Conservation (phyloP, 2,329 filamentous ascomycete species). For the Ophiostoma populinum region DNA sequence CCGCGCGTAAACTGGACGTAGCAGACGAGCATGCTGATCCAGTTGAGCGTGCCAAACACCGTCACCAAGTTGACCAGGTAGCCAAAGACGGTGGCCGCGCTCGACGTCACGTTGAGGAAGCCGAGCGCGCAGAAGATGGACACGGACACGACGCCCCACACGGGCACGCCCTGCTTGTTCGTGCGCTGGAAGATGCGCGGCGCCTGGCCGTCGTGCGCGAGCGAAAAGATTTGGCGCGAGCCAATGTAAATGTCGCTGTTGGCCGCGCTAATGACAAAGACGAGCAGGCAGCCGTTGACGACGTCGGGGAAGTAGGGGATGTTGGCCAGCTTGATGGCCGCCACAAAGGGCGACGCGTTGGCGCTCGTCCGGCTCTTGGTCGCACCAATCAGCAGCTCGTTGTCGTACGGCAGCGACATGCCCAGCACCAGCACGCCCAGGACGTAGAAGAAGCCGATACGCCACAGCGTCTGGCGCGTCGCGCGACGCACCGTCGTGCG, state of each 20-base stretch:
- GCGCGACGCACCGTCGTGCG: slow-evolving; percentile 53
- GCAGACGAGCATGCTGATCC: slow-evolving; percentile 50
- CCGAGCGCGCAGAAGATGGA: slow-evolving; percentile 44
- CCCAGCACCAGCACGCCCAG: slow-evolving; percentile 51
- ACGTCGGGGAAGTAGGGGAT: slow-evolving; percentile 47
- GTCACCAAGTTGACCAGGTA: slow-evolving; percentile 44
- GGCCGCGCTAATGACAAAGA: slow-evolving; percentile 61
- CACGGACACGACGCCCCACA: slow-evolving; percentile 37
- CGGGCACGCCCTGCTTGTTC: slow-evolving; percentile 44
- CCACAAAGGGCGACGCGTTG: slow-evolving; percentile 20
- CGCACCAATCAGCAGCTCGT: slow-evolving; percentile 31
- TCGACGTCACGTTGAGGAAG: slow-evolving; percentile 47
- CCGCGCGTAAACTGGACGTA: slow-evolving; percentile 50
- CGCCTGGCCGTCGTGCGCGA: slow-evolving; percentile 47
- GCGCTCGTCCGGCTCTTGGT: slow-evolving; percentile 34
- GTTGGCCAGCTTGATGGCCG: slow-evolving; percentile 19
- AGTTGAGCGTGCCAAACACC: slow-evolving; percentile 28
- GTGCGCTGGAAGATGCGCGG: slow-evolving; percentile 41
- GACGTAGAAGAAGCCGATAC: slow-evolving; percentile 46
- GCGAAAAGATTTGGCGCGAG: slow-evolving; percentile 48
- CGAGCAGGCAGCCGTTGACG: slow-evolving; percentile 63
- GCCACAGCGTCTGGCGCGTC: slow-evolving; percentile 59
- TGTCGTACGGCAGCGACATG: slow-evolving; percentile 44
- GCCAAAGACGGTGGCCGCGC: slow-evolving; percentile 44
- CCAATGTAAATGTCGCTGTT: slow-evolving; percentile 64